Evolutionary conservation across 2,329 filamentous ascomycete genomes (phyloP).

Genomic region (Plectosphaerella cucumerina): DNA sequence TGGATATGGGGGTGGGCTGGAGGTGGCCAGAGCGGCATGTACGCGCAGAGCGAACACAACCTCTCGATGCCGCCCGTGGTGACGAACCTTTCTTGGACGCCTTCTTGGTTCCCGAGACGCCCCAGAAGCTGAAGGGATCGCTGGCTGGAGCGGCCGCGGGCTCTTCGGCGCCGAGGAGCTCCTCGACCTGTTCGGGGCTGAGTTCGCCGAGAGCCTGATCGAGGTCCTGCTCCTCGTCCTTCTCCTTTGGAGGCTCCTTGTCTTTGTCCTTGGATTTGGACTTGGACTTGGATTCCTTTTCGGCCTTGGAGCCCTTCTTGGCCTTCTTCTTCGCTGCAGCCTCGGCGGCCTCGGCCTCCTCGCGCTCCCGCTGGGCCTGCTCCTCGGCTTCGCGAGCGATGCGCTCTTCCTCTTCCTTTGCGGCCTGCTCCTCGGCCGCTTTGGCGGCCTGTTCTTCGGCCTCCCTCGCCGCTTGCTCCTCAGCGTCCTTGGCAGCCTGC

Average conservation of each 20-base stretch:
- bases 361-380: slow-evolving; percentile 17
- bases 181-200: slow-evolving; percentile 37
- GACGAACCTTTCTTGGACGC: slow-evolving; percentile 34
- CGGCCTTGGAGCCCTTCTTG: slow-evolving; percentile 33
- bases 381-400: slow-evolving; percentile 19
- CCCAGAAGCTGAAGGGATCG: slow-evolving; percentile 56
- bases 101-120: slow-evolving; percentile 39
- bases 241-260: slow-evolving; percentile 7
- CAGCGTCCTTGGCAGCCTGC: slow-evolving; percentile 31
- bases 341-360: slow-evolving; percentile 20
- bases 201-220: slow-evolving; percentile 25
- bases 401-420: slow-evolving; percentile 28
- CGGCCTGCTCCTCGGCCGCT: slow-evolving; percentile 30
- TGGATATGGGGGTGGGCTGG: slow-evolving; percentile 6
- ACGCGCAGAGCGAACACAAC: no score
- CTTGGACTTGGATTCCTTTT: slow-evolving; percentile 29
- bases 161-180: slow-evolving; percentile 28
- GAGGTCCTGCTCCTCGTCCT: slow-evolving; percentile 10
- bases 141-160: slow-evolving; percentile 22
- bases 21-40: slow-evolving; percentile 2
- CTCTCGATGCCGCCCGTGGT: slow-evolving; percentile 16
- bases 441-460: slow-evolving; percentile 22
- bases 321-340: slow-evolving; percentile 31
- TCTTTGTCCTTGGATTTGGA: slow-evolving; percentile 26
- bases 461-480: slow-evolving; percentile 23